Evolutionary conservation across 2,329 filamentous ascomycete species (phyloP).

Genomic region (Rosellinia necatrix): DNA sequence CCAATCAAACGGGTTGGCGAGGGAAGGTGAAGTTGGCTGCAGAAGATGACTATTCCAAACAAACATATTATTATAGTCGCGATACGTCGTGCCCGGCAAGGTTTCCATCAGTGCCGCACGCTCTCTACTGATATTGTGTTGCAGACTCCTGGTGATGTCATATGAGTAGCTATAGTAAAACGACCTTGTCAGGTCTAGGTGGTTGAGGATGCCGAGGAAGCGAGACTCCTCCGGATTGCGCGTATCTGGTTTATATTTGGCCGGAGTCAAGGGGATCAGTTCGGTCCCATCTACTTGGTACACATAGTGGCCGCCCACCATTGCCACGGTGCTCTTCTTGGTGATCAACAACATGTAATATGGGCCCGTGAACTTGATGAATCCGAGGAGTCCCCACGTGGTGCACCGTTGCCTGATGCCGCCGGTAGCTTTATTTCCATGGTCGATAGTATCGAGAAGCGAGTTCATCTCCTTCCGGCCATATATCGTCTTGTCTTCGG

Average conservation of each 20-base stretch:
- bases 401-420: conserved; percentile 88
- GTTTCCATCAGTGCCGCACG: conserved; percentile 72
- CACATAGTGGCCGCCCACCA: conserved; percentile 93
- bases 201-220: conserved; percentile 86
- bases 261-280: conserved; percentile 81
- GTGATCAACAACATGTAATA: conserved; percentile 98
- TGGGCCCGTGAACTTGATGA: conserved; percentile 92
- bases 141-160: conserved; percentile 88
- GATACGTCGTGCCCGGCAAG: conserved; percentile 58
- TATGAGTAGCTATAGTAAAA: conserved; percentile 99
- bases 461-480: conserved; percentile 90
- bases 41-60: conserved; percentile 95
- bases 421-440: conserved; percentile 89
- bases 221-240: conserved; percentile 85
- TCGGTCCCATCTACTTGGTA: conserved; percentile 96
- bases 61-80: conserved; percentile 91
- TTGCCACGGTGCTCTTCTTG: conserved; percentile 92
- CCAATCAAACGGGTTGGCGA: conserved; percentile 91
- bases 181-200: conserved; percentile 84
- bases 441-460: conserved; percentile 90
- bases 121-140: conserved; percentile 87
- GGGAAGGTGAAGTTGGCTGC: conserved; percentile 68
- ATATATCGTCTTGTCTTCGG: conserved; percentile 95
- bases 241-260: conserved; percentile 76
- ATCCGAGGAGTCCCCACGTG: conserved; percentile 91